phyloP scores from a whole-genome alignment of 1,284 basidiomycete genomes.

The Ceratobasidium sp. region DNA sequence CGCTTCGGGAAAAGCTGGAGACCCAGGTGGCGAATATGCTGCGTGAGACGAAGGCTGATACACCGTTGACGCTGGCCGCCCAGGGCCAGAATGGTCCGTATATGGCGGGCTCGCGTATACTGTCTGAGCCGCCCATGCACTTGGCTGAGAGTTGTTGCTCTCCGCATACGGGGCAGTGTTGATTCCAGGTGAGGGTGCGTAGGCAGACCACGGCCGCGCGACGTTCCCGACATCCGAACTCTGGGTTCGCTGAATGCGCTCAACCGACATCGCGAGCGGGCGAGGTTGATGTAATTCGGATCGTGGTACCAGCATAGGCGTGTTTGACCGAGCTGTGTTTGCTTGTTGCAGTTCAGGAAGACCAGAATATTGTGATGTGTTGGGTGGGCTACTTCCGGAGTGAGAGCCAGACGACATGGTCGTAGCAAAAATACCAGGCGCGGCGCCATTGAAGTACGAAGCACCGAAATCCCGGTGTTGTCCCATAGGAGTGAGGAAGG shows the following conservation, averaged over 20 bases:
- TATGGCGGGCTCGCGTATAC: conserved; percentile 2
- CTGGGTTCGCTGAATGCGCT: background rate
- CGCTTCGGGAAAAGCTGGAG: conserved; percentile 6
- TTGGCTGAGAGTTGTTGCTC: background rate
- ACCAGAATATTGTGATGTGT: no score
- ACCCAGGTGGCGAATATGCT: conserved; percentile 7
- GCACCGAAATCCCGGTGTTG: conserved; percentile 18
- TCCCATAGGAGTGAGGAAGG: conserved; percentile 29
- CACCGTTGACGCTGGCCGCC: conserved; percentile 8
- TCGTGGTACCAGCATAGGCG: background rate
- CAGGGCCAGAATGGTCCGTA: background rate
- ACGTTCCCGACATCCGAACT: background rate
- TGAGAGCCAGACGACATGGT: background rate
- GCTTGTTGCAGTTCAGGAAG: conserved; percentile 19
- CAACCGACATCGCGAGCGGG: conserved; percentile 6
- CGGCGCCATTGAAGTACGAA: conserved; percentile 7
- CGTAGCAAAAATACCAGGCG: background rate
- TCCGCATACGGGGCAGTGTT: conserved; percentile 7
- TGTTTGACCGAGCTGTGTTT: background rate
- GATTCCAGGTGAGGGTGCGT: background rate
- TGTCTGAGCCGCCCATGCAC: conserved; percentile 1
- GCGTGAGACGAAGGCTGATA: conserved; percentile 19
- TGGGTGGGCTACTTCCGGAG: background rate
- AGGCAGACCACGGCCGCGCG: conserved; percentile 25
- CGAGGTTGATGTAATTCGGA: conserved; percentile 11